Percentiles rank a stretch among this genome's conserved stretches.
Conservation (phyloP, 2,329 filamentous ascomycete species). For the Xylariaceae sp. region DNA sequence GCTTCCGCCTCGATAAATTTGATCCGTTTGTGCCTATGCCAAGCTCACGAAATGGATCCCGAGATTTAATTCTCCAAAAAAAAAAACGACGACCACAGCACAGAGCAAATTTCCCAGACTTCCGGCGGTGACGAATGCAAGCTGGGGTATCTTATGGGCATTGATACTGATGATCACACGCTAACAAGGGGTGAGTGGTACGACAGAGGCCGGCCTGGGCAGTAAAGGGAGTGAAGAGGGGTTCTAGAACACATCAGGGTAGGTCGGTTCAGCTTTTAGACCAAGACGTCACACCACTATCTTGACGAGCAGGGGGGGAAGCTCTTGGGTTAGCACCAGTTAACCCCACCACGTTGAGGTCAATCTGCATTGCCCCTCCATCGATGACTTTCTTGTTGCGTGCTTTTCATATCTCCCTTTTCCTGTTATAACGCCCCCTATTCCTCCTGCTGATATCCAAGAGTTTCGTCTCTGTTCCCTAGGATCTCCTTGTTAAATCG, state of each 20-base stretch:
- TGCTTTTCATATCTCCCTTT: constrained; percentile 18
- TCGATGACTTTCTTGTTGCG: constrained; percentile 20
- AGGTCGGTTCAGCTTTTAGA: background rate
- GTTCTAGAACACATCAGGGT: background rate
- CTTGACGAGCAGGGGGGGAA: constrained; percentile 5
- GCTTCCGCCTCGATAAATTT: background rate
- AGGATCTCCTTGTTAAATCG: constrained; percentile 2
- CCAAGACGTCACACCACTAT: constrained; percentile 12
- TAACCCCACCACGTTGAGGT: constrained; percentile 19
- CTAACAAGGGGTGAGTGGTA: constrained; percentile 1
- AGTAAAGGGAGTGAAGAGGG: background rate
- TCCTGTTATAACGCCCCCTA: constrained; percentile 10
- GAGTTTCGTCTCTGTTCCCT: constrained; percentile 9
- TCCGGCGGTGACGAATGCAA: constrained; percentile 11
- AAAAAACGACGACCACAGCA: constrained; percentile 7
- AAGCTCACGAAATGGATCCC: constrained; percentile 4
- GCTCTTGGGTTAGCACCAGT: constrained; percentile 5
- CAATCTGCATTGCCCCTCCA: constrained; percentile 18
- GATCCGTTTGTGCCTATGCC: constrained; percentile 3
- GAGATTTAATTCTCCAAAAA: constrained; percentile 8
- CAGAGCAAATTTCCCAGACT: background rate
- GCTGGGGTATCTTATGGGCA: constrained; percentile 4
- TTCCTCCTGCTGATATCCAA: constrained; percentile 13
- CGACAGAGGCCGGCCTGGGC: constrained; percentile 6
- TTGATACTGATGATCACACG: background rate